Evolutionary conservation across 1,284 basidiomycete species (phyloP), one percentile per base, ranked within the genome.

Genomic region (Ganoderma boninense): DNA sequence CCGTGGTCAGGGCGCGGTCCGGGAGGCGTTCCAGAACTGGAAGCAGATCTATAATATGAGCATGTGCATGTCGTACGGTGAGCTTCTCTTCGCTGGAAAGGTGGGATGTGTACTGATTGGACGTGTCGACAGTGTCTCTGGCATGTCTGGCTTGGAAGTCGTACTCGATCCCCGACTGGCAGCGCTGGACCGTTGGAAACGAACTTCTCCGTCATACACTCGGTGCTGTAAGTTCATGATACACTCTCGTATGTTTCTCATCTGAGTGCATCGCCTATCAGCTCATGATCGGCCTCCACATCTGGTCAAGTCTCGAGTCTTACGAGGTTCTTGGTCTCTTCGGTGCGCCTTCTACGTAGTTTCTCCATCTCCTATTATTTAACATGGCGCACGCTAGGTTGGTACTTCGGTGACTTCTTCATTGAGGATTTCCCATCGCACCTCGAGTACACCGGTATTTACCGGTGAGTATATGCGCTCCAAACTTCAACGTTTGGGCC

Each of bases 401-500:
- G 97, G 97, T 96, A 97, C 83, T 98, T 97, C 77, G 96, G 96
- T 29, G 97, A 99, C 82, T 99, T 99, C 83, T 99, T 99, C 87
- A 93, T 98, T 80, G 92, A 96, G 75, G 95, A 96, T 75, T 97
- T 96, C 80, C 96, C 97, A 2, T 85, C 94, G 1, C 91, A 96
- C 74, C 85, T 99, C 10, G 95, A 97, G 72, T 99, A 99, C 80
- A 97, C 96, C 64, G 97, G 97, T 42, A 99, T 99, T 77, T 98
- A 97, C 83, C 90, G 95, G 89, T 94, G 73, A 44, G 85, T 73
- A 46, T 40, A 18, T 26, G 60, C 40, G 35, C 56, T 23, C 35
- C 57, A 60, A 60, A 60, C 32, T 54, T 43, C 26, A n/a, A 35
- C 38, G 18, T 32, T 42, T 20, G 43, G 54, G 40, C 26, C 13